Evolutionary conservation across 2,329 filamentous ascomycete species (phyloP), one percentile per base, ranked within the genome.

Genomic region (Coniochaeta sp.): DNA sequence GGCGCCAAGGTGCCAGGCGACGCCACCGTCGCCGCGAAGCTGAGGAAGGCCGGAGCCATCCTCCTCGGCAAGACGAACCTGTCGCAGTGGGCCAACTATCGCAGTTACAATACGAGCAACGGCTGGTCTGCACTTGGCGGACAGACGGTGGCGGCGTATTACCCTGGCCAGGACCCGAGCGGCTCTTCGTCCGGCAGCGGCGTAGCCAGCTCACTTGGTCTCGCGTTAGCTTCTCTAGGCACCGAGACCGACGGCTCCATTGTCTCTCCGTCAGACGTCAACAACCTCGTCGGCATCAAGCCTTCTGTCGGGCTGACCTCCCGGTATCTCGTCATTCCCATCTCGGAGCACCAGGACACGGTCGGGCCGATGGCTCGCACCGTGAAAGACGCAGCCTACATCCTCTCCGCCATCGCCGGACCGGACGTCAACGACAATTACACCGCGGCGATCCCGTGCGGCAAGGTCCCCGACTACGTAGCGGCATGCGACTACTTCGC

Each of bases 251-350:
- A 78, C 61, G 87, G 87, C 3, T 87, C 82, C 19, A 88, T 90
- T 59, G 68, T 89, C 4, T 77, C 76, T 10, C 88, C 88, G 0
- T 68, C 75, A 0, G 66, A 71, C 50, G 57, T 62, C 5, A 88
- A 83, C 73, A 87, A 87, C 60, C 69, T 89, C 4, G 87, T 89
- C 0, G 88, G 87, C 0, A 85, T 90, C 66, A 88, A 87, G 70
- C 85, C 87, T 0, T 87, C 86, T 0, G 82, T 89, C 3, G 88
- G 88, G 0, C 73, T 89, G 1, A 88, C 83, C 0, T 87, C 84
- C 5, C 77, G 84, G 24, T 72, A 81, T 61, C 75, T 88, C 4
- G 87, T 89, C 1, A 82, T 91, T 12, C 88, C 89, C 0, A 84
- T 90, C 4, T 83, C 80, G 2, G 71, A 80, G 34, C 81, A 85